These are phyloP conservation scores for Zhuliangozyma parablackwelliae DNA, from an alignment of 1,139 yeast species.

Conservation along the genomic window DNA sequence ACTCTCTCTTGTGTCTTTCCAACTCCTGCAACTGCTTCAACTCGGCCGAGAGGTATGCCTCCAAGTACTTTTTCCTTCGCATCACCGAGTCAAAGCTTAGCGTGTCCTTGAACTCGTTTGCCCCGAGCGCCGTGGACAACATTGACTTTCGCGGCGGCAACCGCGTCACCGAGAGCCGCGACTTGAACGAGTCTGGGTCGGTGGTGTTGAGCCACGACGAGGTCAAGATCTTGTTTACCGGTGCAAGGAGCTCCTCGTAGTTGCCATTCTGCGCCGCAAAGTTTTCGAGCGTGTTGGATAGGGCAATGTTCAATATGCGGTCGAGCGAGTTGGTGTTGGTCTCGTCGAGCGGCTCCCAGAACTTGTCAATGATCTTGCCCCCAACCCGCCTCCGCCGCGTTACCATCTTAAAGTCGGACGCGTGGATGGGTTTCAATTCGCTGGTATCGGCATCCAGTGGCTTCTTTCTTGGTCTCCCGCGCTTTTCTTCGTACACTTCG, in stretches of 20 bases:
- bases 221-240: conserved; percentile 14
- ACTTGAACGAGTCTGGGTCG: conserved; percentile 24
- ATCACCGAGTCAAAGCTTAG: conserved; percentile 29
- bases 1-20: conserved; percentile 21
- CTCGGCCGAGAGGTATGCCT: conserved; percentile 42
- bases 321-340: conserved; percentile 20
- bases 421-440: too few relatives aligned
- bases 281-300: conserved; percentile 26
- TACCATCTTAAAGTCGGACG: background rate
- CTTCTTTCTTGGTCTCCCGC: too few relatives aligned
- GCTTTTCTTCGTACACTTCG: too few relatives aligned
- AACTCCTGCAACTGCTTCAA: conserved; percentile 34
- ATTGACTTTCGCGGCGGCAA: conserved; percentile 28
- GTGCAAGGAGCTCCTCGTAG: conserved; percentile 21
- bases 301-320: conserved; percentile 25
- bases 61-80: conserved; percentile 28
- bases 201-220: conserved; percentile 28
- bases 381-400: conserved; percentile 12
- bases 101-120: conserved; percentile 20
- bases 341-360: conserved; percentile 31
- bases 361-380: conserved; percentile 11
- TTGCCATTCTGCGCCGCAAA: conserved; percentile 13
- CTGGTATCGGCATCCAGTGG: too few relatives aligned
- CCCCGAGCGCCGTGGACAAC: conserved; percentile 12
- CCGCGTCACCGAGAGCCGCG: conserved; percentile 29